Base-by-base conservation (phyloP, 2,329 filamentous ascomycete species). In the Fusarium sambucinum region DNA sequence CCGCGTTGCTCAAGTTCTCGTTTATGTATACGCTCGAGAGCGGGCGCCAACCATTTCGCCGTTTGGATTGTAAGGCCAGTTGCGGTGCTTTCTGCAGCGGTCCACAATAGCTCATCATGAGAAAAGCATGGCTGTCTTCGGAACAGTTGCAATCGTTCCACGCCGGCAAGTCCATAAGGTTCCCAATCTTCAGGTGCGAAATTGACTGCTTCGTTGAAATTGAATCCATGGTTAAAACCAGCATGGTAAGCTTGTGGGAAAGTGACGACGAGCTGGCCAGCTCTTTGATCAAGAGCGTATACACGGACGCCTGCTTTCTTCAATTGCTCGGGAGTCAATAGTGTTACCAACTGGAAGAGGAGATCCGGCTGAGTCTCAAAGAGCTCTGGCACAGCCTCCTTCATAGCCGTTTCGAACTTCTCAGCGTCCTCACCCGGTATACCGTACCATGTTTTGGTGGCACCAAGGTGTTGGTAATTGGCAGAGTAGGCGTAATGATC, bases 401-500 rank as follows among this genome's bases (percentile, higher is more conserved):
- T 89, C 95, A 99, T 98, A 1, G 96, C 96, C 56, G 91, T 87
- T 80, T 99, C 96, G 61, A 99, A 99, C 71, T 96, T 97, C 74
- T 96, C 92, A 0, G 94, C 93, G 77, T 98, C 96, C 42, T 93
- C 92, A 16, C 92, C 95, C 0, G 96, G 96, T 70, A 99, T 97
- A 5, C 96, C 96, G 74, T 99, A 99, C 96, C 96, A 99, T 0
- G 96, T 99, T 82, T 99, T 99, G 3, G 96, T 99, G 2, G 94
- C 94, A 12, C 96, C 96, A 74, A 99, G 97, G 74, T 99, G 96
- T 77, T 99, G 96, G 74, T 98, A 99, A 72, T 99, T 99, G 53
- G 96, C 92, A 1, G 96, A 99, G 77, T 98, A 99, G 3, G 96
- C 91, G 77, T 97, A 97, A 76, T 99, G 96, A 75, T 99, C 96